A percentile compares a stretch with the other conserved stretches of the same genome.
phyloP scores from a whole-genome alignment of 306 rosid genomes.

The Acacia crassicarpa region DNA sequence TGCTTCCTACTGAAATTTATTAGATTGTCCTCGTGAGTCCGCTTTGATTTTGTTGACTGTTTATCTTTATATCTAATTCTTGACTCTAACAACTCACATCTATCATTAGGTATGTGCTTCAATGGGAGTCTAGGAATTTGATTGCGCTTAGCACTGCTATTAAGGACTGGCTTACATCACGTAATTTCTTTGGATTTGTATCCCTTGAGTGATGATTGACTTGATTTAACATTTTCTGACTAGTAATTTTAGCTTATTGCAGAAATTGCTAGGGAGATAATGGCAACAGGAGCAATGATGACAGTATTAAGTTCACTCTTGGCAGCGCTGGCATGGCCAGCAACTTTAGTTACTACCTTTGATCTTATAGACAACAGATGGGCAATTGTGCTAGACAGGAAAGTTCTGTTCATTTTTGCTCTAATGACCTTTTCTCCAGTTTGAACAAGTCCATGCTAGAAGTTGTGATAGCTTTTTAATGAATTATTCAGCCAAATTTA shows the following conservation, averaged over 20 bases:
- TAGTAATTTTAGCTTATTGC: conserved; percentile 28
- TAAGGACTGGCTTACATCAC: conserved; percentile 65
- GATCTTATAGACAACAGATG: conserved; percentile 71
- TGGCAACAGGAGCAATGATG: conserved; percentile 69
- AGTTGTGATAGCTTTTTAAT: conserved; percentile 4
- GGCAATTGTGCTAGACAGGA: conserved; percentile 74
- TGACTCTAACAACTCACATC: conserved; percentile 28
- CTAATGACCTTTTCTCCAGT: conserved; percentile 16
- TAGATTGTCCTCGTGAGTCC: not conserved
- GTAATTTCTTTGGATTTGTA: conserved; percentile 40
- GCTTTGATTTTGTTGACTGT: not conserved
- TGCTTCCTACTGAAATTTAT: conserved; percentile 17
- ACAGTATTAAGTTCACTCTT: conserved; percentile 62
- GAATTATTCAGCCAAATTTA: conserved; percentile 11
- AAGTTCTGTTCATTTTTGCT: conserved; percentile 13
- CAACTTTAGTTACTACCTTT: conserved; percentile 53
- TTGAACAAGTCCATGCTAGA: not conserved
- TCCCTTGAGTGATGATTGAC: conserved; percentile 6
- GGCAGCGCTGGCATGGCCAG: conserved; percentile 70
- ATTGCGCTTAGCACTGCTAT: conserved; percentile 63
- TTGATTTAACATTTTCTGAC: conserved; percentile 27
- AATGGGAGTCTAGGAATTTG: conserved; percentile 59
- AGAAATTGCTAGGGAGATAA: conserved; percentile 46
- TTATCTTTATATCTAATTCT: conserved; percentile 11
- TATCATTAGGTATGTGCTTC: conserved; percentile 51